These are phyloP conservation scores for Aspergillus sp. DNA, from an alignment of 2,329 filamentous ascomycete genomes.

Conservation along the genomic window DNA sequence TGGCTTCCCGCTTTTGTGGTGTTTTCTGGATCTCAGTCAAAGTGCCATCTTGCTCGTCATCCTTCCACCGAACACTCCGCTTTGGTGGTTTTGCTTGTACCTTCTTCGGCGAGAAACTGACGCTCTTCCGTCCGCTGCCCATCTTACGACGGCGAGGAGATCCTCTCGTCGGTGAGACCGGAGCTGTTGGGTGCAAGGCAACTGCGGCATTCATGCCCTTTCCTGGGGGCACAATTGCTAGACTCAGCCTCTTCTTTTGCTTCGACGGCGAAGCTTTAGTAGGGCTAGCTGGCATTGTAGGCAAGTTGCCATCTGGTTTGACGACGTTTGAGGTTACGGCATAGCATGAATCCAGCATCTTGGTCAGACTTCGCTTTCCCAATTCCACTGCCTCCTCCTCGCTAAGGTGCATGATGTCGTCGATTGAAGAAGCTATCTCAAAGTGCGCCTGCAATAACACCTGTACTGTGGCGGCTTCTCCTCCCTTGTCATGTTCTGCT, in stretches of 20 bases:
- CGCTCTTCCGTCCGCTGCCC: slow-evolving; percentile 63
- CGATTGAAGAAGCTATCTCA: slow-evolving; percentile 80
- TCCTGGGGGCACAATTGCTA: slow-evolving; percentile 31
- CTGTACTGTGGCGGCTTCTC: slow-evolving; percentile 76
- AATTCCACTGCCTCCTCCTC: slow-evolving; percentile 79
- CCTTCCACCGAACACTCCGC: slow-evolving; percentile 85
- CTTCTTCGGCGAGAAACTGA: slow-evolving; percentile 80
- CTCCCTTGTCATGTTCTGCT: slow-evolving; percentile 78
- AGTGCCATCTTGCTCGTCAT: slow-evolving; percentile 82
- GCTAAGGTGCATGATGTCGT: slow-evolving; percentile 76
- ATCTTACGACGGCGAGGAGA: slow-evolving; percentile 79
- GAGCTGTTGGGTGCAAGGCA: slow-evolving; percentile 33
- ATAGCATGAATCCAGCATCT: slow-evolving; percentile 74
- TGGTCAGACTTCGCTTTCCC: slow-evolving; percentile 73
- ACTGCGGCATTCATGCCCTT: slow-evolving; percentile 29
- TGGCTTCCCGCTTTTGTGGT: slow-evolving; percentile 66
- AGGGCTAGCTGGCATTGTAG: slow-evolving; percentile 62
- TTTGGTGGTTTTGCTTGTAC: slow-evolving; percentile 62
- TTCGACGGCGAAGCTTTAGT: slow-evolving; percentile 71
- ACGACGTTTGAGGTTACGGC: slow-evolving; percentile 78
- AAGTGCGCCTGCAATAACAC: slow-evolving; percentile 86
- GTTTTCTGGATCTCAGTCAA: slow-evolving; percentile 91
- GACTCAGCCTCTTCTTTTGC: slow-evolving; percentile 57
- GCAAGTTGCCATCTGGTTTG: slow-evolving; percentile 75
- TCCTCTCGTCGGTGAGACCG: slow-evolving; percentile 66